Percentiles rank a stretch among this genome's conserved stretches.
phyloP scores from a whole-genome alignment of 768 basidiomycete genomes.

The Tylopilus sp. region DNA sequence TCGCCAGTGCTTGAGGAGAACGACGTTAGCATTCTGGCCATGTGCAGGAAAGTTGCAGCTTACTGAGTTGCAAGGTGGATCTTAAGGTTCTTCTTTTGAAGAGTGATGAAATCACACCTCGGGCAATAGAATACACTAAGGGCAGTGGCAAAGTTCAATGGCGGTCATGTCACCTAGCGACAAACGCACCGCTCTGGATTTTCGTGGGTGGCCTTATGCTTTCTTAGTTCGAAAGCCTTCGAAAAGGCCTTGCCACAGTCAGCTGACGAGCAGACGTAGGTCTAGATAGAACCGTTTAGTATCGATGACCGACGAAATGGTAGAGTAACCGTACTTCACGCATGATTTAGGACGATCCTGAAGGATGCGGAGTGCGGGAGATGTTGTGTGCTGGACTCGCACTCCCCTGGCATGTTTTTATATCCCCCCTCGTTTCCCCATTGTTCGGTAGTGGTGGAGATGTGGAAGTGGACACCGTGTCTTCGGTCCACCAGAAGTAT shows the following conservation, averaged over 20 bases:
- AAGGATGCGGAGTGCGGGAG: neutral
- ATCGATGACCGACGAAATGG: neutral
- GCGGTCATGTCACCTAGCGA: neutral
- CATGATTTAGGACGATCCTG: neutral
- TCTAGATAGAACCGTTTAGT: slow-evolving; percentile 2
- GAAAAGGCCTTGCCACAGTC: slow-evolving; percentile 14
- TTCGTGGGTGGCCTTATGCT: slow-evolving; percentile 20
- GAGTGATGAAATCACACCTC: slow-evolving; percentile 15
- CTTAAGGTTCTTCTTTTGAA: slow-evolving; percentile 17
- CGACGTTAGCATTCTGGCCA: neutral
- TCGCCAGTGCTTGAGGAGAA: slow-evolving; percentile 20
- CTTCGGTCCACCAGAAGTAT: neutral
- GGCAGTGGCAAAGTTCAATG: neutral
- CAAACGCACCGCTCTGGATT: slow-evolving; percentile 6
- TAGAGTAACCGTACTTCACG: neutral
- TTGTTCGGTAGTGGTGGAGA: neutral
- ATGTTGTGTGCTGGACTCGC: neutral
- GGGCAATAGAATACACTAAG: slow-evolving; percentile 20
- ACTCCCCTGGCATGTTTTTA: neutral
- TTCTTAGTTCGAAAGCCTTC: slow-evolving; percentile 18
- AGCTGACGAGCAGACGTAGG: slow-evolving; percentile 7
- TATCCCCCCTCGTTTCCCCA: neutral
- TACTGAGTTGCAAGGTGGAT: slow-evolving; percentile 24
- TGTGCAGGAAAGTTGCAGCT: neutral
- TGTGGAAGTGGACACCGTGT: neutral